A percentile compares a stretch with the other conserved stretches of the same genome.
Conservation (phyloP, 352 stramenopile genomes). For the Thalassiosira mediterranea region DNA sequence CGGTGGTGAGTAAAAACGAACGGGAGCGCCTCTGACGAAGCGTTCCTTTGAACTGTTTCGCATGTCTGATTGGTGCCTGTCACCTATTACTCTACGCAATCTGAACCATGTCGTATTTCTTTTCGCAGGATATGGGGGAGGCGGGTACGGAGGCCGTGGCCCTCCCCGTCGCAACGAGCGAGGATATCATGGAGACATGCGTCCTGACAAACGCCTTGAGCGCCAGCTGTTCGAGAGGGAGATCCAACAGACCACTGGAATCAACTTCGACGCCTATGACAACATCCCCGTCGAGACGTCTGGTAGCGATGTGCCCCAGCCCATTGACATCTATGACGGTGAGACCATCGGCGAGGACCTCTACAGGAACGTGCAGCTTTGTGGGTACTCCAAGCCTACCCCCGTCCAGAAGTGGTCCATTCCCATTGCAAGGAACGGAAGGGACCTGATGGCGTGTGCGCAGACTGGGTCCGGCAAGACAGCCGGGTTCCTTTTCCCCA, state of each 20-base stretch:
- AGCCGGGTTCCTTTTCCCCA: constrained; percentile 92
- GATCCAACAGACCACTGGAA: constrained; percentile 90
- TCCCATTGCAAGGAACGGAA: constrained; percentile 94
- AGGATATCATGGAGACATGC: constrained; percentile 95
- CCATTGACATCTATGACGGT: constrained; percentile 89
- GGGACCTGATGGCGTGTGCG: constrained; percentile 88
- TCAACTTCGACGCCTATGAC: constrained; percentile 99
- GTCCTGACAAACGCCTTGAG: constrained; percentile 89
- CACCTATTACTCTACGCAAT: too few relatives aligned
- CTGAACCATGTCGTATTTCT: too few relatives aligned
- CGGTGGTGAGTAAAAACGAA: constrained; percentile 32
- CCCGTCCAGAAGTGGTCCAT: constrained; percentile 95
- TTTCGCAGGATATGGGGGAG: constrained; percentile 23
- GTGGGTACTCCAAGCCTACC: constrained; percentile 93
- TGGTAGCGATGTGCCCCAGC: constrained; percentile 91
- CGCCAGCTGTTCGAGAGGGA: constrained; percentile 65
- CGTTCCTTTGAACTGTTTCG: too few relatives aligned
- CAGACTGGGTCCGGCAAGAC: constrained; percentile 98
- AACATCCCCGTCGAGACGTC: constrained; percentile 97
- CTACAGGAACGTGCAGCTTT: constrained; percentile 89
- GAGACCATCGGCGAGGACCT: constrained; percentile 92
- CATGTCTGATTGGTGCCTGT: too few relatives aligned
- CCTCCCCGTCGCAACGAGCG: constrained; percentile 89
- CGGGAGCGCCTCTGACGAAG: too few relatives aligned
- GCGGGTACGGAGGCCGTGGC: constrained; percentile 15